Evolutionary conservation across 108 stramenopile species (phyloP).

Genomic region (Conticribra guillardii): DNA sequence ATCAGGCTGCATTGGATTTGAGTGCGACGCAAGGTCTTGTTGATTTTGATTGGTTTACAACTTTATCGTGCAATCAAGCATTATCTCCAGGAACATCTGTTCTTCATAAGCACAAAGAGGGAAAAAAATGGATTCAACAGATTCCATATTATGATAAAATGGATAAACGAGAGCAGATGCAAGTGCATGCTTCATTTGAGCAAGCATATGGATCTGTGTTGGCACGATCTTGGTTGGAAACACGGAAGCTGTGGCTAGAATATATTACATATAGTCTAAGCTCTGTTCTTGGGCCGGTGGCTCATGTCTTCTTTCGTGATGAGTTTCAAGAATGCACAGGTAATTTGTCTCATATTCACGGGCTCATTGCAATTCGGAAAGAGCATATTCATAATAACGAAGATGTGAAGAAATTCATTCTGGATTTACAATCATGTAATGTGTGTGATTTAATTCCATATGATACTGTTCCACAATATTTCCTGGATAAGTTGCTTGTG

Average conservation of each 20-base stretch:
- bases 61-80: too few species aligned
- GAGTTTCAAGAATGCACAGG: slow-evolving; percentile 23
- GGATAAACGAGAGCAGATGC: neutral
- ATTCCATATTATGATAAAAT: neutral
- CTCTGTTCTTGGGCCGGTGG: neutral
- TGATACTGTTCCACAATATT: neutral
- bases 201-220: slow-evolving; percentile 15
- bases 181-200: slow-evolving; percentile 9
- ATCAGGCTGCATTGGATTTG: too few species aligned
- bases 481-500: neutral
- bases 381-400: slow-evolving; percentile 9
- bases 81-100: too few species aligned
- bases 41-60: too few species aligned
- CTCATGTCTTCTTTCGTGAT: slow-evolving; percentile 16
- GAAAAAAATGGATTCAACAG: neutral
- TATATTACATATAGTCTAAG: neutral
- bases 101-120: too few species aligned
- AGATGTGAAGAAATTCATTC: slow-evolving; percentile 5
- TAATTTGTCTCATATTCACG: slow-evolving; percentile 32
- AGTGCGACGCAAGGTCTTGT: too few species aligned
- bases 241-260: slow-evolving; percentile 12
- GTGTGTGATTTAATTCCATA: slow-evolving; percentile 5
- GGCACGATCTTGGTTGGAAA: slow-evolving; percentile 22
- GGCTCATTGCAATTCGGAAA: slow-evolving; percentile 2
- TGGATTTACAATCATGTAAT: slow-evolving; percentile 1